phyloP scores from a whole-genome alignment of 352 stramenopile species.

The Phytophthora sansomeana region DNA sequence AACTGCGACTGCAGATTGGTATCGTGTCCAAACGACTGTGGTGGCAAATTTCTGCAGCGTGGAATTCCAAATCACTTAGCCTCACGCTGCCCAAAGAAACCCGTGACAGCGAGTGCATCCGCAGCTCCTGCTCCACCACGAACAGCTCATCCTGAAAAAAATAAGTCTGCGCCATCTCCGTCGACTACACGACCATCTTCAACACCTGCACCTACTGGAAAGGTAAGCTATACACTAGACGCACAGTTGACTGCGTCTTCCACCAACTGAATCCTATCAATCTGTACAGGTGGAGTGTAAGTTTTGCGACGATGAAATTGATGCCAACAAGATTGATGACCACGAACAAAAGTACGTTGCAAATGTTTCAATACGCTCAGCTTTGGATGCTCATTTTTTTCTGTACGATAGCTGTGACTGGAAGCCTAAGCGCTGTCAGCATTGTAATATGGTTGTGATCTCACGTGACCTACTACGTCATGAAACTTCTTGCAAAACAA shows the following conservation, averaged over 20 bases:
- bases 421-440: slow-evolving; percentile 79
- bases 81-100: slow-evolving; percentile 67
- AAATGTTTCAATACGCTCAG: too few species aligned
- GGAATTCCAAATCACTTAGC: slow-evolving; percentile 80
- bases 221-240: slow-evolving; percentile 11
- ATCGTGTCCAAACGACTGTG: slow-evolving; percentile 78
- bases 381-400: slow-evolving; percentile 1
- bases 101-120: neutral
- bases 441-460: slow-evolving; percentile 89
- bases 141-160: slow-evolving; percentile 11
- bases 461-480: slow-evolving; percentile 66
- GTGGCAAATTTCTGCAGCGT: slow-evolving; percentile 82
- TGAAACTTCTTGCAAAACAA: slow-evolving; percentile 75
- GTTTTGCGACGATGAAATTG: slow-evolving; percentile 83
- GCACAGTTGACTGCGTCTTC: neutral
- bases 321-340: slow-evolving; percentile 51
- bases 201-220: slow-evolving; percentile 5
- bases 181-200: neutral
- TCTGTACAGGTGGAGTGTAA: slow-evolving; percentile 67
- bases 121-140: slow-evolving; percentile 7
- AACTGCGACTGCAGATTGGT: slow-evolving; percentile 84
- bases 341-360: slow-evolving; percentile 66
- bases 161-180: slow-evolving; percentile 13
- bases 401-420: slow-evolving; percentile 63
- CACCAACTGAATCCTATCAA: neutral